Conservation (phyloP, 2,329 filamentous ascomycete species). For the Gliomastix tumulicola region DNA sequence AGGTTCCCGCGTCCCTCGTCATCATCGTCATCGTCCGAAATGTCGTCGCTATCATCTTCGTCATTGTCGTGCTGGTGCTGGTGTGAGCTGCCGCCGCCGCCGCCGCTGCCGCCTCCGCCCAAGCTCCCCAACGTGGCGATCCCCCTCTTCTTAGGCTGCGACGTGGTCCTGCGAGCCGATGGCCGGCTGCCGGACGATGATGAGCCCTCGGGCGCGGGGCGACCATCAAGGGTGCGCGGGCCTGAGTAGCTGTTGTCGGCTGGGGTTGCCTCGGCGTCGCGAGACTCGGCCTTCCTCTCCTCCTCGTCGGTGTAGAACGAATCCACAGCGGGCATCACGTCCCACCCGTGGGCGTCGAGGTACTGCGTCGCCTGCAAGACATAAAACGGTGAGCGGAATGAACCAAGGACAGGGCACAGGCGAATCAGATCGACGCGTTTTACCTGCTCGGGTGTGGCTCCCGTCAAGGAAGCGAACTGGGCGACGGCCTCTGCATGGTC, state of each 20-base stretch:
- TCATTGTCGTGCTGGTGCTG: conserved; percentile 47
- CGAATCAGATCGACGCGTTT: too few relatives aligned
- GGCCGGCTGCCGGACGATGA: conserved; percentile 17
- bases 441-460: conserved; percentile 40
- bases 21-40: conserved; percentile 47
- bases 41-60: conserved; percentile 54
- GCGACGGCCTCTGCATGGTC: conserved; percentile 37
- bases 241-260: conserved; percentile 43
- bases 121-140: conserved; percentile 54
- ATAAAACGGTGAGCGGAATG: not conserved
- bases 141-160: conserved; percentile 49
- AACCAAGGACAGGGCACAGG: not conserved
- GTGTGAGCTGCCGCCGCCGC: too few relatives aligned
- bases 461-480: conserved; percentile 51
- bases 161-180: conserved; percentile 24
- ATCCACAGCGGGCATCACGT: conserved; percentile 54
- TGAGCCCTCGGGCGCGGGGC: conserved; percentile 47
- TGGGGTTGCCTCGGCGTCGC: conserved; percentile 21
- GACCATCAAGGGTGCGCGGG: conserved; percentile 55
- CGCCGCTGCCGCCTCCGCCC: conserved; percentile 37
- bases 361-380: conserved; percentile 55
- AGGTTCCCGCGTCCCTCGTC: conserved; percentile 58
- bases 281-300: conserved; percentile 33
- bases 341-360: conserved; percentile 59
- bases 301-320: conserved; percentile 56